Evolutionary conservation across 2,329 filamentous ascomycete species (phyloP).

Genomic region (Cadophora gregata): DNA sequence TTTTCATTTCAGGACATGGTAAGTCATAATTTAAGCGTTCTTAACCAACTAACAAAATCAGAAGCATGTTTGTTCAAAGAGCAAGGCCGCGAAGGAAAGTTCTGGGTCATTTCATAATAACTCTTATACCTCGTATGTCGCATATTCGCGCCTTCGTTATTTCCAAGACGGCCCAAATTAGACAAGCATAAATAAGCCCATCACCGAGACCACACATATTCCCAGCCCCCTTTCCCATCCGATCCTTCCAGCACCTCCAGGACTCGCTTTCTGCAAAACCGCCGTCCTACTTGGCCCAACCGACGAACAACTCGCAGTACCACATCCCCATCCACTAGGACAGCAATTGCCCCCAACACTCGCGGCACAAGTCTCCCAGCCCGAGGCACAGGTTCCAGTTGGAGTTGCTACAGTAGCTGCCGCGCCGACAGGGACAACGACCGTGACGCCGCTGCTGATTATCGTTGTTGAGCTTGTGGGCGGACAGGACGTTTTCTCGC

Average conservation of each 20-base stretch:
- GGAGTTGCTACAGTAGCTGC: constrained; percentile 50
- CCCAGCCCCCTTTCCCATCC: background rate
- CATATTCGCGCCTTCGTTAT: too few species aligned
- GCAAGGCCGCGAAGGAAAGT: too few species aligned
- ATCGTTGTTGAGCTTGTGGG: constrained; percentile 66
- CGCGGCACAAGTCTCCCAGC: constrained; percentile 77
- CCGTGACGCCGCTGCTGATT: constrained; percentile 69
- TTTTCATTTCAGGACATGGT: too few species aligned
- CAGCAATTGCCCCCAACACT: constrained; percentile 82
- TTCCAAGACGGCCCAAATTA: background rate
- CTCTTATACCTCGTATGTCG: background rate
- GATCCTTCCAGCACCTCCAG: constrained; percentile 12
- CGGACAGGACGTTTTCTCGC: constrained; percentile 80
- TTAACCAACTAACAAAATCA: too few species aligned
- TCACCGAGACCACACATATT: constrained; percentile 16
- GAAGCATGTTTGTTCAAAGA: too few species aligned
- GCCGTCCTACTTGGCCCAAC: constrained; percentile 58
- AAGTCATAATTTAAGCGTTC: too few species aligned
- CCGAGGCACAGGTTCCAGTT: constrained; percentile 67
- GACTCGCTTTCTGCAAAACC: constrained; percentile 38
- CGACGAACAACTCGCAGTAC: constrained; percentile 72
- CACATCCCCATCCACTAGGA: constrained; percentile 77
- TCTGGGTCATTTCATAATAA: too few species aligned
- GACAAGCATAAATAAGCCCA: background rate
- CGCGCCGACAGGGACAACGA: constrained; percentile 66